Evolutionary conservation across 2,329 filamentous ascomycete species (phyloP).

Genomic region (Juglanconis juglandina): DNA sequence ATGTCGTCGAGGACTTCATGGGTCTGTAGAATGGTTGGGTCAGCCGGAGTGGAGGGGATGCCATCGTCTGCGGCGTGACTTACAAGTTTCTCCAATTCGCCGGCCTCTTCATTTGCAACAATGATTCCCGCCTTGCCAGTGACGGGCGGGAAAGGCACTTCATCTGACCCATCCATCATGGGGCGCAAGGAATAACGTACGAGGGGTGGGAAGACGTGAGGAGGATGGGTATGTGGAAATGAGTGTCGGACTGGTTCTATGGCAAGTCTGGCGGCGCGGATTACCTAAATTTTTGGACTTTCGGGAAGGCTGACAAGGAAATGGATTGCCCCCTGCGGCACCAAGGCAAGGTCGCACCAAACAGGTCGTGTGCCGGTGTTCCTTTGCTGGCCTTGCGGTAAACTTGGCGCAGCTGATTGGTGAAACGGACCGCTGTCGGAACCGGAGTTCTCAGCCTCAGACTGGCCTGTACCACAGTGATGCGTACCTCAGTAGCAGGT

Average conservation of each 20-base stretch:
- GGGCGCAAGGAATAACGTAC: no score
- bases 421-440: neutral
- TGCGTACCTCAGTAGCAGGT: no score
- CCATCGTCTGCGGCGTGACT: slow-evolving; percentile 25
- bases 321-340: neutral
- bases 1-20: slow-evolving; percentile 69
- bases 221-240: neutral
- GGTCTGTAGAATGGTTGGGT: slow-evolving; percentile 38
- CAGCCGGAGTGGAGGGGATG: neutral
- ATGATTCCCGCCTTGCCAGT: slow-evolving; percentile 58
- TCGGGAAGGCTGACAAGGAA: slow-evolving; percentile 14
- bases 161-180: no score
- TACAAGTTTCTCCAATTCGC: slow-evolving; percentile 58
- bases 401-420: neutral
- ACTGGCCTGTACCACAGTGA: no score
- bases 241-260: no score
- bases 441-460: no score
- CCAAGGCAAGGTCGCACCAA: neutral
- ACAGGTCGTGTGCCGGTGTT: neutral
- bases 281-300: slow-evolving; percentile 14
- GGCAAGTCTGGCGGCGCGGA: neutral
- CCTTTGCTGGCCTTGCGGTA: neutral
- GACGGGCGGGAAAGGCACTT: slow-evolving; percentile 20
- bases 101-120: slow-evolving; percentile 48
- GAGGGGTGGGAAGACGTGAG: slow-evolving; percentile 8